phyloP scores from a whole-genome alignment of 2,329 filamentous ascomycete genomes.

The Ophiostoma pallidulum region DNA sequence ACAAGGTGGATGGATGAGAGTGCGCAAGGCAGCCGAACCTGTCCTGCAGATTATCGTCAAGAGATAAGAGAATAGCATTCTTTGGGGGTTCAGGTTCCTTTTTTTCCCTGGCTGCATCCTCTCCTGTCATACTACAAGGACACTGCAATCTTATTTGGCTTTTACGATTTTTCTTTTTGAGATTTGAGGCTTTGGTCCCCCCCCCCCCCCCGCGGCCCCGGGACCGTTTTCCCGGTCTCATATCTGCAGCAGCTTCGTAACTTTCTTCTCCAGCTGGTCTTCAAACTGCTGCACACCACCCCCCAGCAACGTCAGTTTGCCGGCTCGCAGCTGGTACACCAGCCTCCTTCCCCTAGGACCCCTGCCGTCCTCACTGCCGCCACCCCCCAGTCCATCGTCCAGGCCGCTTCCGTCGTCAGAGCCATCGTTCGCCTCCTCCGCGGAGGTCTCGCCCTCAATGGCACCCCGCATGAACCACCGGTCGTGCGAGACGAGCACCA shows the following conservation, averaged over 20 bases:
- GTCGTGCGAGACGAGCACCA: slow-evolving; percentile 73
- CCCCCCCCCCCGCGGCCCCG: no score
- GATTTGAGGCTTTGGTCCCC: no score
- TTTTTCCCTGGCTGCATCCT: background rate
- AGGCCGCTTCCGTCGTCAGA: slow-evolving; percentile 33
- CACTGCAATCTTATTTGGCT: no score
- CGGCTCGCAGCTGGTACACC: slow-evolving; percentile 52
- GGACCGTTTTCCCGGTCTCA: background rate
- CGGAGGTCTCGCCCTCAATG: slow-evolving; percentile 52
- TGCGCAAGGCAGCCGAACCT: slow-evolving; percentile 40
- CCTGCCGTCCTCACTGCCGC: slow-evolving; percentile 26
- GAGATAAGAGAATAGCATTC: slow-evolving; percentile 17
- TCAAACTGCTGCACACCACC: slow-evolving; percentile 59
- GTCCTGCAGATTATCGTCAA: slow-evolving; percentile 36
- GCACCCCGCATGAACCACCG: slow-evolving; percentile 70
- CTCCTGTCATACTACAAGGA: background rate
- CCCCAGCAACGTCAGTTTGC: slow-evolving; percentile 45
- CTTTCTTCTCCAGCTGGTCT: slow-evolving; percentile 49
- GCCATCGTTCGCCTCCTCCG: slow-evolving; percentile 30
- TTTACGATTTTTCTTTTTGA: no score
- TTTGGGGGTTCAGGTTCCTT: background rate
- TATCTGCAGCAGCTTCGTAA: slow-evolving; percentile 32
- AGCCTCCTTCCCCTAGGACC: slow-evolving; percentile 36
- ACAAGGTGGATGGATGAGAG: slow-evolving; percentile 58
- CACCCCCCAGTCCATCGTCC: slow-evolving; percentile 26